Conservation (phyloP, 305 asterid species). For the Striga hermonthica region DNA sequence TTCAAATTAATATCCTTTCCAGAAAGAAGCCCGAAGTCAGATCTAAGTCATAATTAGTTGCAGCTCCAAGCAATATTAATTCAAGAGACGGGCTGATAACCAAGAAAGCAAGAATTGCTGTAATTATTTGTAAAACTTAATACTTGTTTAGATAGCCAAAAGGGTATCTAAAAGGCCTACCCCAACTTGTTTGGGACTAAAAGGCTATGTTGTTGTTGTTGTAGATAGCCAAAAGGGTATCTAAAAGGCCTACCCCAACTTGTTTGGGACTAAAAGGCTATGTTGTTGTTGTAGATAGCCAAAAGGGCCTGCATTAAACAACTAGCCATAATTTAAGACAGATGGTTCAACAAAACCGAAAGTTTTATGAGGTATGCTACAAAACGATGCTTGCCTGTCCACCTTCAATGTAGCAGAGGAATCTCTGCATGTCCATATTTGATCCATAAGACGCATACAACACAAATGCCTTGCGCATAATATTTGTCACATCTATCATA, state of each 20-base stretch:
- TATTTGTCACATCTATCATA: not conserved
- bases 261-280: not conserved
- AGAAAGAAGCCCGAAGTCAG: no score
- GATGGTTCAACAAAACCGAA: not conserved
- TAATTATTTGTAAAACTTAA: no score
- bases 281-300: not conserved
- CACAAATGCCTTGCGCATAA: not conserved
- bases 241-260: not conserved
- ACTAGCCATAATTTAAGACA: not conserved
- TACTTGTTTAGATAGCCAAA: no score
- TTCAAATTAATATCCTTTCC: no score
- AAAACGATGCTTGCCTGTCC: conserved; percentile 8
- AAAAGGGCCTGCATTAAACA: not conserved
- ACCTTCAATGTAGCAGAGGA: conserved; percentile 25
- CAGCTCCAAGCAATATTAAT: no score
- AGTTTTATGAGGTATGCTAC: not conserved
- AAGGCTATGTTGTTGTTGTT: not conserved
- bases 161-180: no score
- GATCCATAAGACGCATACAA: conserved; percentile 30
- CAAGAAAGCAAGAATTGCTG: no score
- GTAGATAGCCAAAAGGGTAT: not conserved
- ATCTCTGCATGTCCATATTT: conserved; percentile 25
- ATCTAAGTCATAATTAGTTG: no score
- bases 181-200: no score
- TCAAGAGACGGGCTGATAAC: no score